These are phyloP conservation scores for Penicillium expansum DNA, from an alignment of 2,329 filamentous ascomycete species.

Conservation along the genomic window DNA sequence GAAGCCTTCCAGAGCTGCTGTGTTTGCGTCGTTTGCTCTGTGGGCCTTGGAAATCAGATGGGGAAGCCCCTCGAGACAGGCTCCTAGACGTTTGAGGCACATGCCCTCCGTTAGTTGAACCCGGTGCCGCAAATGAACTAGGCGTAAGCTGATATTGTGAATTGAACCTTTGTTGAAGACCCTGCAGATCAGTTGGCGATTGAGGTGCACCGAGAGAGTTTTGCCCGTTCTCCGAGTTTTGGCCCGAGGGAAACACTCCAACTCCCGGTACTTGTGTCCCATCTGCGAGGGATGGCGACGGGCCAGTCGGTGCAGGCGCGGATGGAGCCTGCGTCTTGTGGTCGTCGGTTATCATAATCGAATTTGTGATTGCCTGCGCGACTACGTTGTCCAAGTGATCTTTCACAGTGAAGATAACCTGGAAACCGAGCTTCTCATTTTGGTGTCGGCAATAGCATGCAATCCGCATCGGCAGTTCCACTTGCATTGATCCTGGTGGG, in stretches of 20 bases:
- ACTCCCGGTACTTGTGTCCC: conserved; percentile 43
- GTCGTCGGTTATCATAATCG: conserved; percentile 96
- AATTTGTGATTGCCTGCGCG: conserved; percentile 78
- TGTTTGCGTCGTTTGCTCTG: conserved; percentile 79
- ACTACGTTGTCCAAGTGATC: conserved; percentile 73
- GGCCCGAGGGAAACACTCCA: conserved; percentile 43
- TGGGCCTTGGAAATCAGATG: conserved; percentile 62
- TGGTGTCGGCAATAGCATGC: conserved; percentile 97
- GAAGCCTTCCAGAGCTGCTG: conserved; percentile 66
- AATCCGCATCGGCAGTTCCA: conserved; percentile 90
- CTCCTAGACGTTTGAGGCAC: conserved; percentile 58
- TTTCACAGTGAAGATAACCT: conserved; percentile 91
- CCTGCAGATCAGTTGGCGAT: conserved; percentile 58
- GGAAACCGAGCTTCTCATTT: conserved; percentile 86
- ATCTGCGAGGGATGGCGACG: conserved; percentile 38
- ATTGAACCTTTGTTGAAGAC: conserved; percentile 54
- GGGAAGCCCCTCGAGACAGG: conserved; percentile 72
- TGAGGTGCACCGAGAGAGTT: conserved; percentile 30
- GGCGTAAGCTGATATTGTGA: conserved; percentile 41
- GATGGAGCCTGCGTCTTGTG: conserved; percentile 75
- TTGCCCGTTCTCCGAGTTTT: conserved; percentile 32
- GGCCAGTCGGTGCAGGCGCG: conserved; percentile 35
- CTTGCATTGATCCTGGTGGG: conserved; percentile 65
- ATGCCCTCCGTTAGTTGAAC: conserved; percentile 35
- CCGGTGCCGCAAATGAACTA: conserved; percentile 41